A percentile compares a stretch with the other conserved stretches of the same genome.
Evolutionary conservation across 2,329 filamentous ascomycete species (phyloP).

Genomic region (Aspergillus carbonarius): DNA sequence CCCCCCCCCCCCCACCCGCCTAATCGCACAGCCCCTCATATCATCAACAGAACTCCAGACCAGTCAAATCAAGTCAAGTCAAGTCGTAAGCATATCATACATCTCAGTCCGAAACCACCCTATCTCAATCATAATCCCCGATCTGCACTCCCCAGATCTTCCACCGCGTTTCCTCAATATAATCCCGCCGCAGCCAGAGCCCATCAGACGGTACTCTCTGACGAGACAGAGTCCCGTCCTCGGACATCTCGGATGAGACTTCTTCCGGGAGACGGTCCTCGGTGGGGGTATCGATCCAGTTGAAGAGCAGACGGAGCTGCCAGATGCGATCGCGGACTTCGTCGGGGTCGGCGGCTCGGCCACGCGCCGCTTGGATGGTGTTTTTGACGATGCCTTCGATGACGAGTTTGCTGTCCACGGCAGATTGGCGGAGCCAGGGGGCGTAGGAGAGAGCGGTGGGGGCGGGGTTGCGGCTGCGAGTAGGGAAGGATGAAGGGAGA

Average conservation of each 20-base stretch:
- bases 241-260: neutral
- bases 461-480: constrained; percentile 32
- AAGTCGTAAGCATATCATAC: constrained; percentile 3
- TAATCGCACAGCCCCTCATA: neutral
- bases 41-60: neutral
- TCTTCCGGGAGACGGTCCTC: constrained; percentile 40
- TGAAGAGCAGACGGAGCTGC: constrained; percentile 64
- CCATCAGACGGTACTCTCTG: constrained; percentile 23
- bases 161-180: constrained; percentile 43
- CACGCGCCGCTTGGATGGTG: constrained; percentile 31
- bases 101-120: neutral
- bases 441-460: constrained; percentile 48
- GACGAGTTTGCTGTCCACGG: constrained; percentile 70
- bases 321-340: constrained; percentile 58
- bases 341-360: constrained; percentile 37
- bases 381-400: constrained; percentile 54
- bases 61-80: neutral
- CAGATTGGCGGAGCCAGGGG: constrained; percentile 56
- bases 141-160: constrained; percentile 43
- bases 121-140: constrained; percentile 11
- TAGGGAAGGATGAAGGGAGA: constrained; percentile 48
- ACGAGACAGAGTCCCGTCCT: neutral
- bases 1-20: no score
- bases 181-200: constrained; percentile 40
- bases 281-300: constrained; percentile 58